Conservation (phyloP, 352 stramenopile species). For the Pythium apleroticum region DNA sequence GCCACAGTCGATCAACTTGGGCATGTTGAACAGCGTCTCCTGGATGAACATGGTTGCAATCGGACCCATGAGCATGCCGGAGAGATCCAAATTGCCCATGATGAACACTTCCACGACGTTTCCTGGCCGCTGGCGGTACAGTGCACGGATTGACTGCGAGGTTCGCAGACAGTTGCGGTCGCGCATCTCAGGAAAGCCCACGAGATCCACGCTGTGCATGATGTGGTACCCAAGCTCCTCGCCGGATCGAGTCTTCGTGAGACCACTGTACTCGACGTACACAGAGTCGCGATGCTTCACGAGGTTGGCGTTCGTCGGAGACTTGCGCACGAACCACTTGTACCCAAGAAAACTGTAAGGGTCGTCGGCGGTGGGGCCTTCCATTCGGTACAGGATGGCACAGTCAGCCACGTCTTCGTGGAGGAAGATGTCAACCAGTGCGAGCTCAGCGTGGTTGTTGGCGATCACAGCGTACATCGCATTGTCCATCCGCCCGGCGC, state of each 20-base stretch:
- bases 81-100: conserved; percentile 19
- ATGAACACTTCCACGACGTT: conserved; percentile 30
- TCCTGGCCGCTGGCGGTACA: conserved; percentile 22
- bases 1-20: conserved; percentile 24
- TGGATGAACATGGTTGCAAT: conserved; percentile 15
- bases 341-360: conserved; percentile 29
- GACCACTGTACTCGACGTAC: conserved; percentile 39
- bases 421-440: conserved; percentile 27
- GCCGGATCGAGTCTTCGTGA: conserved; percentile 32
- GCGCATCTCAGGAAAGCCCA: conserved; percentile 32
- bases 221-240: conserved; percentile 47
- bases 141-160: conserved; percentile 28
- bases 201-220: conserved; percentile 45
- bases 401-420: conserved; percentile 30
- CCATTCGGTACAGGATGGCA: conserved; percentile 24
- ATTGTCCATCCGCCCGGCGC: conserved; percentile 25
- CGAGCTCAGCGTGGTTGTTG: conserved; percentile 14
- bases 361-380: conserved; percentile 19
- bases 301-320: conserved; percentile 25
- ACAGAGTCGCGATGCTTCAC: conserved; percentile 46
- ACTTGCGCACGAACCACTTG: conserved; percentile 35
- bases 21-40: conserved; percentile 25
- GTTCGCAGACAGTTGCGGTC: conserved; percentile 31
- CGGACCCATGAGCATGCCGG: conserved; percentile 10
- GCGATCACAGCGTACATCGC: conserved; percentile 23